These are phyloP conservation scores for Passalora sequoiae DNA, from an alignment of 2,329 filamentous ascomycete species.

Conservation along the genomic window DNA sequence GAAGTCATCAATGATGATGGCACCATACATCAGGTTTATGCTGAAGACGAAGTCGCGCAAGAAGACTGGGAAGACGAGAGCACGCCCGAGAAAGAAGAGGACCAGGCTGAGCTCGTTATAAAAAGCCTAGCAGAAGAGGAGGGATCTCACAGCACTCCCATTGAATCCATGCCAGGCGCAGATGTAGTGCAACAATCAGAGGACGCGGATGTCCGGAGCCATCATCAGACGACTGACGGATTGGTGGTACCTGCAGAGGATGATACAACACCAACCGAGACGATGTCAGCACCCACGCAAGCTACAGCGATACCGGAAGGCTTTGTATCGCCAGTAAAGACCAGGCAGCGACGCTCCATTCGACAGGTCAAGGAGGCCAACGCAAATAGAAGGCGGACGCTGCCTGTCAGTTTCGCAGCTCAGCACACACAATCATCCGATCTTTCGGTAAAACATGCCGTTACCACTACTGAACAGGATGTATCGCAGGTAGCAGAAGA, in stretches of 20 bases:
- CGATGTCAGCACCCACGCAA: background rate
- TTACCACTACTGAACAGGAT: background rate
- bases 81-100: constrained; percentile 14
- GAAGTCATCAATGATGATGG: constrained; percentile 29
- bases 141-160: background rate
- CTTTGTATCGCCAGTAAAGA: constrained; percentile 30
- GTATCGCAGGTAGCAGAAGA: background rate
- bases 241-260: background rate
- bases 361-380: constrained; percentile 17
- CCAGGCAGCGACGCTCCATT: constrained; percentile 19
- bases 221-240: background rate
- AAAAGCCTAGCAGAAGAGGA: background rate
- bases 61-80: constrained; percentile 27
- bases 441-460: background rate
- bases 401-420: constrained; percentile 28
- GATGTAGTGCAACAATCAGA: background rate
- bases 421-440: background rate
- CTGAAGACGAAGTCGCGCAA: constrained; percentile 15
- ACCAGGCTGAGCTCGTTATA: constrained; percentile 3
- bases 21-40: constrained; percentile 12
- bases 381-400: constrained; percentile 24
- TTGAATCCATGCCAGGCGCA: background rate
- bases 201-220: background rate
- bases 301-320: constrained; percentile 24
- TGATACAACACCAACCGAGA: background rate